These are phyloP conservation scores for Fremontodendron californicum DNA, from an alignment of 345 rosid species.

Conservation along the genomic window DNA sequence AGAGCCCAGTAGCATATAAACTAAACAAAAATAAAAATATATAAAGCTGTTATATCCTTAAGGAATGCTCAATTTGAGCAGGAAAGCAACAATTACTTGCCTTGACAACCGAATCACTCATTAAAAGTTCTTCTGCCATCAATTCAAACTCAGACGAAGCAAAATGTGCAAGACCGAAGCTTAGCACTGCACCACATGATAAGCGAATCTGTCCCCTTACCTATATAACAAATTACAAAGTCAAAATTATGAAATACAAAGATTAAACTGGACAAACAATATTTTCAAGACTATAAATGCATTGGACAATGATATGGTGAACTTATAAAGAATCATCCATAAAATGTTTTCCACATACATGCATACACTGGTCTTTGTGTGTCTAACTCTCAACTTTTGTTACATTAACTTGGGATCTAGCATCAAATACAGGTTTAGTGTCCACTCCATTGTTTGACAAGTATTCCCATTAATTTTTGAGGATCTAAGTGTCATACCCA, in stretches of 20 bases:
- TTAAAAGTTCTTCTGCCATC: slow-evolving; percentile 73
- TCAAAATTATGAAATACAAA: too few relatives aligned
- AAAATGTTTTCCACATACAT: neutral
- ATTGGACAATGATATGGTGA: neutral
- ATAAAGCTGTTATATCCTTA: neutral
- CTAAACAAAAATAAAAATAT: neutral
- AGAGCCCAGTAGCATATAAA: neutral
- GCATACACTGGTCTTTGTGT: neutral
- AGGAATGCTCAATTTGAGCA: neutral
- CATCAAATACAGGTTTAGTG: neutral
- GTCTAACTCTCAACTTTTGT: slow-evolving; percentile 2
- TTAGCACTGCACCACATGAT: slow-evolving; percentile 45
- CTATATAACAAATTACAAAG: slow-evolving; percentile 23
- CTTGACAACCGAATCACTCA: slow-evolving; percentile 67
- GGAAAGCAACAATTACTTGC: slow-evolving; percentile 29
- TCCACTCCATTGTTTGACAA: neutral
- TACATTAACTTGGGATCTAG: neutral
- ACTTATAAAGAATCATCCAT: neutral
- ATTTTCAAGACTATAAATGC: neutral
- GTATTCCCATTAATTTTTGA: neutral
- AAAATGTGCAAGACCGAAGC: slow-evolving; percentile 65
- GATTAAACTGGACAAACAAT: neutral
- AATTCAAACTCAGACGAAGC: slow-evolving; percentile 62
- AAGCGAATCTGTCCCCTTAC: slow-evolving; percentile 59
- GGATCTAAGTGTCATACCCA: neutral